These are phyloP conservation scores for barley (Hordeum vulgare) DNA, from an alignment of 176 grass and related monocot genomes.

Conservation along the genomic window DNA sequence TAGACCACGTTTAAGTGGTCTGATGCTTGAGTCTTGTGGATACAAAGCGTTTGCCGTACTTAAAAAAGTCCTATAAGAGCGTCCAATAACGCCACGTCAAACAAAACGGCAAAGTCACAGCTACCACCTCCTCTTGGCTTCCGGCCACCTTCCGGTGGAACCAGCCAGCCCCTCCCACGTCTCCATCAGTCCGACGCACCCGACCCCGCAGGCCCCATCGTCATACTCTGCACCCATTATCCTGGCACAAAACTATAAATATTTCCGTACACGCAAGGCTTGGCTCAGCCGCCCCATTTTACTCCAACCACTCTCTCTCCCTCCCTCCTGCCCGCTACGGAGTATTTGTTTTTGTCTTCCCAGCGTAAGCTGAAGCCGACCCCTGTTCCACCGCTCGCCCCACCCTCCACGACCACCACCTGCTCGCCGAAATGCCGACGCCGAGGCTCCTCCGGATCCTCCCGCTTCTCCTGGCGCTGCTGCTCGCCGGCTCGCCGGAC, in stretches of 20 bases:
- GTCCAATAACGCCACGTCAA: neutral
- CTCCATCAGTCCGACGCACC: neutral
- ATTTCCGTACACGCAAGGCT: slow-evolving; percentile 14
- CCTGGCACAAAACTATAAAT: neutral
- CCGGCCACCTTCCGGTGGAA: slow-evolving; percentile 1
- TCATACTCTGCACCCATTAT: neutral
- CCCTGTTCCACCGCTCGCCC: neutral
- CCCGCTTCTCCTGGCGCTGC: neutral
- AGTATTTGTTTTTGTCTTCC: neutral
- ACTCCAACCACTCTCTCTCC: slow-evolving; percentile 1
- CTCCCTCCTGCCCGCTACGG: neutral
- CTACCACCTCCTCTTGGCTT: neutral
- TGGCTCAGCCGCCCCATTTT: neutral
- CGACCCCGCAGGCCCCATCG: neutral
- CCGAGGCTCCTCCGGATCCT: neutral
- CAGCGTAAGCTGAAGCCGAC: neutral
- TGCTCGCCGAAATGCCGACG: slow-evolving; percentile 26
- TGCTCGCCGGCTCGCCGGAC: neutral
- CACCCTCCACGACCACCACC: neutral
- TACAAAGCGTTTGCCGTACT: too few species aligned
- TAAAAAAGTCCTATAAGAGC: too few species aligned
- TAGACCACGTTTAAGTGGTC: too few species aligned
- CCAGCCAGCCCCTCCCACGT: neutral
- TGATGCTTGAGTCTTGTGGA: too few species aligned
- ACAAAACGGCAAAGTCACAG: neutral